These are phyloP conservation scores for Schizosaccharomyces octosporus DNA, from an alignment of 805 yeast genomes.

Conservation along the genomic window DNA sequence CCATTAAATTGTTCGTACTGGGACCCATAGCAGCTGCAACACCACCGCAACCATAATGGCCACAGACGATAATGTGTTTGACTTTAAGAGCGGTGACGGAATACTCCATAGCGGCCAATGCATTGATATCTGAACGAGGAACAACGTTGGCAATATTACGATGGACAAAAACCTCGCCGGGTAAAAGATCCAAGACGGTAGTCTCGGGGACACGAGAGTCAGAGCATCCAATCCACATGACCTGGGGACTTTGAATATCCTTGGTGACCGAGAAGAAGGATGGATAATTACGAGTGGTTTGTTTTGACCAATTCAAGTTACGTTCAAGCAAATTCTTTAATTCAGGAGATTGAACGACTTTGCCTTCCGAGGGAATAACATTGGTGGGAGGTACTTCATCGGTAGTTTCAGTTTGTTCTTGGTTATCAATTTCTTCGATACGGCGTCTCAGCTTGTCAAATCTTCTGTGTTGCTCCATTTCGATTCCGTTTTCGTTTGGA, in stretches of 20 bases:
- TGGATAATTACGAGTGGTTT: background rate
- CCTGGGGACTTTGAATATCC: constrained; percentile 75
- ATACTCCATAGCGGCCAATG: constrained; percentile 61
- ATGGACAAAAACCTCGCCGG: constrained; percentile 78
- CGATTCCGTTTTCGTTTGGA: too few relatives aligned
- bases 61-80: constrained; percentile 60
- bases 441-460: too few relatives aligned
- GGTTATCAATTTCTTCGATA: background rate
- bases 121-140: constrained; percentile 39
- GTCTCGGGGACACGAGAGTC: constrained; percentile 76
- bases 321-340: background rate
- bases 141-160: constrained; percentile 71
- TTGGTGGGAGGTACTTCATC: background rate
- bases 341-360: background rate
- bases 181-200: constrained; percentile 39
- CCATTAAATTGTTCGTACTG: constrained; percentile 16
- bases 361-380: background rate
- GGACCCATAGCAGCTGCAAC: constrained; percentile 42
- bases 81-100: constrained; percentile 70
- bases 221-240: constrained; percentile 82
- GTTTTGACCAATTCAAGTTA: background rate
- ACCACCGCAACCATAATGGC: constrained; percentile 91
- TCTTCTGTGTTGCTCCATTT: too few relatives aligned
- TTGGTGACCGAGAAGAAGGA: background rate
- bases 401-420: background rate